phyloP scores from a whole-genome alignment of 1,284 basidiomycete species.

The Leccinum angustisporum region DNA sequence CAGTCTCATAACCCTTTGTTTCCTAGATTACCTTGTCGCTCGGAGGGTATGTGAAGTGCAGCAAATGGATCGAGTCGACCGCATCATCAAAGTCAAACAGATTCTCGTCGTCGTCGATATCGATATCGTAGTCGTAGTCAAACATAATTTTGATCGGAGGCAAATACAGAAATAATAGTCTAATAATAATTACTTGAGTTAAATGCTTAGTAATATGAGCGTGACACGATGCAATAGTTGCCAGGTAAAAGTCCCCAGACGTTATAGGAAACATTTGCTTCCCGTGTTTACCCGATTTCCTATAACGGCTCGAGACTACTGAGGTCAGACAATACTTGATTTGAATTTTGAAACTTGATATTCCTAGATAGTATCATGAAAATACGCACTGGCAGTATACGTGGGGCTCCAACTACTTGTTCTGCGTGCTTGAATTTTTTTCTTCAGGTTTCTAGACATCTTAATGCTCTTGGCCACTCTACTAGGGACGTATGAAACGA shows the following conservation, averaged over 20 bases:
- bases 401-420: neutral
- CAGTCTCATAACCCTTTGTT: no score
- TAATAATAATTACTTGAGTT: no score
- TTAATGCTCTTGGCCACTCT: slow-evolving; percentile 8
- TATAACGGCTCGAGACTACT: no score
- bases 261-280: no score
- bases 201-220: neutral
- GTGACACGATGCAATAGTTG: slow-evolving; percentile 1
- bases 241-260: slow-evolving; percentile 1
- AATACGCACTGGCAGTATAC: neutral
- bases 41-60: slow-evolving; percentile 2
- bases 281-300: no score
- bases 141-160: neutral
- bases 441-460: slow-evolving; percentile 18
- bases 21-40: no score
- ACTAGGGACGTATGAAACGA: slow-evolving; percentile 17
- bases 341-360: no score
- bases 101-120: neutral
- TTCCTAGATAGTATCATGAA: no score
- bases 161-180: no score
- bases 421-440: neutral
- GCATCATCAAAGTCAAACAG: slow-evolving; percentile 4
- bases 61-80: neutral
- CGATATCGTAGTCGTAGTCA: neutral
- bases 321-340: no score